These are phyloP conservation scores for Bimuria novae-zelandiae DNA, from an alignment of 2,329 filamentous ascomycete genomes.

Conservation along the genomic window DNA sequence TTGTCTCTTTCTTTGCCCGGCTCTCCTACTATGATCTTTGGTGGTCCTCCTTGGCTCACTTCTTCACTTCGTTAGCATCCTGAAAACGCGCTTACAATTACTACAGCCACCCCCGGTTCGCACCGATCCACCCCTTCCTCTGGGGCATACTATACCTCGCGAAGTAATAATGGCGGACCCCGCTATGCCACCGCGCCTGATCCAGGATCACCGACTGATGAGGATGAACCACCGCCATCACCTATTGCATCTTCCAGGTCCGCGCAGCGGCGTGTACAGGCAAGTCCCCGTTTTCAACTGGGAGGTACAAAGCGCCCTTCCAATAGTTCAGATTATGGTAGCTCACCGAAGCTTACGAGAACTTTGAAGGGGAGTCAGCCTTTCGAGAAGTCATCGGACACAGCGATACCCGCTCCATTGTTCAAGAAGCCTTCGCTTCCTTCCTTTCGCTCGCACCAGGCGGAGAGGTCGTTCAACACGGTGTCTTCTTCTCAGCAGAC, in stretches of 20 bases:
- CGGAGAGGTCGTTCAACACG: constrained; percentile 28
- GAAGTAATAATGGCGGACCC: constrained; percentile 14
- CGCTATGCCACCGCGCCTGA: constrained; percentile 20
- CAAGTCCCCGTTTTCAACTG: constrained; percentile 30
- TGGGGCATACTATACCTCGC: background rate
- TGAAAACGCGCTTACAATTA: background rate
- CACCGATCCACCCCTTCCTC: background rate
- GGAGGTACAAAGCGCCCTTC: constrained; percentile 27
- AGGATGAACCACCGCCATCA: constrained; percentile 35
- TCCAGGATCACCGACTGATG: constrained; percentile 38
- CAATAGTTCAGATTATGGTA: constrained; percentile 21
- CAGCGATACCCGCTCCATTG: background rate
- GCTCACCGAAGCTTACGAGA: constrained; percentile 35
- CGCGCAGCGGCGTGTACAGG: constrained; percentile 25
- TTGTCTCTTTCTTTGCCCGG: too few relatives aligned
- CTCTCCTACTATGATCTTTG: too few relatives aligned
- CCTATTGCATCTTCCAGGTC: constrained; percentile 28
- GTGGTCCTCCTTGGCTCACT: too few relatives aligned
- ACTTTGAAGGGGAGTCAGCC: constrained; percentile 32
- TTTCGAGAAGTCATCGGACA: constrained; percentile 3
- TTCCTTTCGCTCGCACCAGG: constrained; percentile 27
- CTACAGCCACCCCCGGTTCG: background rate
- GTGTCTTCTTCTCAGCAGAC: constrained; percentile 29
- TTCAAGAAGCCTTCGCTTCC: constrained; percentile 32
- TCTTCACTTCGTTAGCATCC: background rate